Evolutionary conservation across 352 stramenopile species (phyloP).

Genomic region (Phytophthora sojae): DNA sequence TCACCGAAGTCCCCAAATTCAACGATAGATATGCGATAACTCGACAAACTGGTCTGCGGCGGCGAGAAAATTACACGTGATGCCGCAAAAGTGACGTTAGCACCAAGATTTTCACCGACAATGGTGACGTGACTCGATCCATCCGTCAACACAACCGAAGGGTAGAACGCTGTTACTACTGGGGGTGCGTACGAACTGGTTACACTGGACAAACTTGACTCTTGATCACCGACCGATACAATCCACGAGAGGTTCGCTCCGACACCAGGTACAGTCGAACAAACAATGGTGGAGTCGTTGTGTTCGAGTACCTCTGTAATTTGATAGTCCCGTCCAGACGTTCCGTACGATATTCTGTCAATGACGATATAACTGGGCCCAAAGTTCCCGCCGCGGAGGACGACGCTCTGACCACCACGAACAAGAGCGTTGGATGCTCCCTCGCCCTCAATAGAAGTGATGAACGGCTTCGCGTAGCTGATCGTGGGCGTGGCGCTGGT

Average conservation of each 20-base stretch:
- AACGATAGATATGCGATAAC: conserved; percentile 49
- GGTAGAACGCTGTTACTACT: conserved; percentile 31
- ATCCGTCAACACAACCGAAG: conserved; percentile 45
- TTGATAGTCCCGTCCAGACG: conserved; percentile 59
- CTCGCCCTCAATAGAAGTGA: conserved; percentile 44
- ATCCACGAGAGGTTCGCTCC: conserved; percentile 63
- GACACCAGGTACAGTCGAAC: conserved; percentile 54
- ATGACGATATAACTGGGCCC: conserved; percentile 49
- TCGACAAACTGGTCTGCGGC: conserved; percentile 39
- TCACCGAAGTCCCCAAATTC: conserved; percentile 45
- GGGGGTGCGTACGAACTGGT: conserved; percentile 67
- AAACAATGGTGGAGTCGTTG: conserved; percentile 68
- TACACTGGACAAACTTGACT: conserved; percentile 37
- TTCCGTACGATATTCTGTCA: conserved; percentile 67
- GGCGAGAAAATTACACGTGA: conserved; percentile 56
- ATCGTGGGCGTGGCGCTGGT: conserved; percentile 60
- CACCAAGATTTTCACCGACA: conserved; percentile 60
- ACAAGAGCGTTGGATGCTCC: conserved; percentile 41
- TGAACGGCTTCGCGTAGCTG: conserved; percentile 63
- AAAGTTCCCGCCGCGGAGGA: conserved; percentile 66
- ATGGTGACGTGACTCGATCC: conserved; percentile 58
- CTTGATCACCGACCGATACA: conserved; percentile 64
- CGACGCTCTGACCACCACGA: conserved; percentile 49
- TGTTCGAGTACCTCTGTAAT: conserved; percentile 50
- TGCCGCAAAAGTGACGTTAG: conserved; percentile 45